Evolutionary conservation across 371 early-diverging fungal species (phyloP), one percentile per base, ranked within the genome.

Genomic region (Parasitella parasitica): DNA sequence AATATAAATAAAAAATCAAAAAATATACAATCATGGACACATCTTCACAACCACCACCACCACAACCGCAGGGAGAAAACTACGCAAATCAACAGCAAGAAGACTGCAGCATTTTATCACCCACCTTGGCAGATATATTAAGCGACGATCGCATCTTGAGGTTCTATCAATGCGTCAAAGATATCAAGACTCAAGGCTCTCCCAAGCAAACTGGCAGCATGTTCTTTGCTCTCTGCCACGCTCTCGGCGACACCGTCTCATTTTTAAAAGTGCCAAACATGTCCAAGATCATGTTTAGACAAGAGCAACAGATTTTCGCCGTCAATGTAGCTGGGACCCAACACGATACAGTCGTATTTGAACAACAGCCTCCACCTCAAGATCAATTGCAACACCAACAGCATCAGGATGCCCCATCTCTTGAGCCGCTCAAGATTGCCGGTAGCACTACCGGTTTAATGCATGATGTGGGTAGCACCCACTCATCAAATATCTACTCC

Each of bases 161-260:
- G 7, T 80, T 80, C 37, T 80, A 80, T 54, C 81, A 80, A 54
- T 76, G 78, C 53, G 81, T 80, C 16, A 80, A 80, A 53, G 81
- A 80, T 54, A 80, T 80, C 59, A 77, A 71, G 54, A 72, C 76
- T 3, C 81, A 77, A 43, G 71, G 67, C 8, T 71, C 72, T 1
- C 78, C 81, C 3, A 67, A 65, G 15, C 76, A 77, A 52, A 80
- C 81, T 2, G 72, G 71, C 0, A 72, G 76, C 67, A 77, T 80
- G 81, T 80, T 80, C 50, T 80, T 77, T 63, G 81, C 81, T 0
- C 63, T 80, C 20, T 80, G 78, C 38, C 81, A 80, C 59, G 81
- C 81, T 6, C 38, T 80, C 6, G 78, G 78, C 12, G 78, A 80
- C 24, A 67, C 70, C 20, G 74, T 77, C 1, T 69, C 70, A 0